These are phyloP conservation scores for Cladochytrium replicatum DNA, from an alignment of 192 early-diverging fungal species.

Conservation along the genomic window DNA sequence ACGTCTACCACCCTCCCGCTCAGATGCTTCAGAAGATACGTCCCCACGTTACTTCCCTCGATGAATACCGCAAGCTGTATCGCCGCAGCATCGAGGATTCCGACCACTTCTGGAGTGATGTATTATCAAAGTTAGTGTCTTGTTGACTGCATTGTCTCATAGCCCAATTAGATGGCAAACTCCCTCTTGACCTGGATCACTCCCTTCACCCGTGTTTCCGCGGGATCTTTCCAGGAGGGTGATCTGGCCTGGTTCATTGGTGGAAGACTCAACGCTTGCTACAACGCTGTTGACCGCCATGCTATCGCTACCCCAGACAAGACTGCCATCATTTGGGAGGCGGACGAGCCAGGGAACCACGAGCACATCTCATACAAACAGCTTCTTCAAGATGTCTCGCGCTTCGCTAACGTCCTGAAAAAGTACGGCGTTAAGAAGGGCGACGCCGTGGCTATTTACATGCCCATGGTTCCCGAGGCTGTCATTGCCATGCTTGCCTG, in stretches of 20 bases:
- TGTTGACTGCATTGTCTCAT: no score
- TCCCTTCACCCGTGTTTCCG: background rate
- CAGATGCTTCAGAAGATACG: no score
- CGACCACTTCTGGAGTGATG: no score
- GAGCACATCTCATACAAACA: constrained; percentile 71
- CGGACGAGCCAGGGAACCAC: constrained; percentile 69
- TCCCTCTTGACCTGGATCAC: background rate
- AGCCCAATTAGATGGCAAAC: no score
- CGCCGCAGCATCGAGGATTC: no score
- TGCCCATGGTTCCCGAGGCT: constrained; percentile 96
- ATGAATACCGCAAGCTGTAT: no score
- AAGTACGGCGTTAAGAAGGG: constrained; percentile 81
- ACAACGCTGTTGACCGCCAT: constrained; percentile 95
- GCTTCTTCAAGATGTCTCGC: constrained; percentile 71
- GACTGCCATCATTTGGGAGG: constrained; percentile 80
- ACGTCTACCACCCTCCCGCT: no score
- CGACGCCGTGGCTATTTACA: constrained; percentile 91
- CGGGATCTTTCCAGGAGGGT: constrained; percentile 67
- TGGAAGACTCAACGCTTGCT: constrained; percentile 84
- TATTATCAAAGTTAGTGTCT: no score
- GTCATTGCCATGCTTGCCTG: constrained; percentile 89
- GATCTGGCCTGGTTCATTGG: constrained; percentile 90
- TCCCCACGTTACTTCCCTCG: no score
- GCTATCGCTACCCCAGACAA: constrained; percentile 65
- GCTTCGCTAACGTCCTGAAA: constrained; percentile 76